Evolutionary conservation across 768 basidiomycete genomes (phyloP).

Genomic region (Leccinum ochraceum): DNA sequence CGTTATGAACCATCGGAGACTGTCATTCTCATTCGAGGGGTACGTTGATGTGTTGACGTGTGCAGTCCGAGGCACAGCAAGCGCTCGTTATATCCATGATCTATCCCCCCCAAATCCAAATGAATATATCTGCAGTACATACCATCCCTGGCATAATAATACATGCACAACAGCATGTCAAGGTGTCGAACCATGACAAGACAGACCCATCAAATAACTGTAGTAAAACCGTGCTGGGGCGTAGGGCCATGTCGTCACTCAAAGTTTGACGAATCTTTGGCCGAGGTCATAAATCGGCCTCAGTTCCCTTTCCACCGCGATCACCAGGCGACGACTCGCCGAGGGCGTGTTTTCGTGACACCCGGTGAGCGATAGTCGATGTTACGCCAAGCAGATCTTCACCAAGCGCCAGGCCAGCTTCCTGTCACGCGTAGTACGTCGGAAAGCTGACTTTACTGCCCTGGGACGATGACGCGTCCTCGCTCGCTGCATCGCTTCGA

Average conservation of each 20-base stretch:
- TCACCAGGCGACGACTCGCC: background rate
- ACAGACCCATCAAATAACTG: conserved; percentile 3
- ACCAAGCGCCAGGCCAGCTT: background rate
- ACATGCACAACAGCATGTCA: background rate
- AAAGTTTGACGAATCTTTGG: background rate
- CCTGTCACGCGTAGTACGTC: background rate
- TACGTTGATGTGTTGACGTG: background rate
- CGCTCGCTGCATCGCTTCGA: conserved; percentile 1
- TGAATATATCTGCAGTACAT: background rate
- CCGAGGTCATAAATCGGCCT: background rate
- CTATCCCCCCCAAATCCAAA: background rate
- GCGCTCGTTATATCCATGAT: background rate
- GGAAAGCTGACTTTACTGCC: background rate
- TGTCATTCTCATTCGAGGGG: background rate
- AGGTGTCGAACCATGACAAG: conserved; percentile 2
- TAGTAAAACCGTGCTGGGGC: background rate
- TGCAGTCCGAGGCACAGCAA: background rate
- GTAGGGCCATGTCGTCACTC: background rate
- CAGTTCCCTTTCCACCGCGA: background rate
- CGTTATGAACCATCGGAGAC: background rate
- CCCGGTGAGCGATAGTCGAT: background rate
- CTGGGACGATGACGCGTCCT: conserved; percentile 2
- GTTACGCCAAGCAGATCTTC: background rate
- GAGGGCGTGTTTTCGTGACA: background rate
- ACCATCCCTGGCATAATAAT: conserved; percentile 2